These are phyloP conservation scores for Coemansia nantahalensis DNA, from an alignment of 192 early-diverging fungal genomes.

Conservation along the genomic window DNA sequence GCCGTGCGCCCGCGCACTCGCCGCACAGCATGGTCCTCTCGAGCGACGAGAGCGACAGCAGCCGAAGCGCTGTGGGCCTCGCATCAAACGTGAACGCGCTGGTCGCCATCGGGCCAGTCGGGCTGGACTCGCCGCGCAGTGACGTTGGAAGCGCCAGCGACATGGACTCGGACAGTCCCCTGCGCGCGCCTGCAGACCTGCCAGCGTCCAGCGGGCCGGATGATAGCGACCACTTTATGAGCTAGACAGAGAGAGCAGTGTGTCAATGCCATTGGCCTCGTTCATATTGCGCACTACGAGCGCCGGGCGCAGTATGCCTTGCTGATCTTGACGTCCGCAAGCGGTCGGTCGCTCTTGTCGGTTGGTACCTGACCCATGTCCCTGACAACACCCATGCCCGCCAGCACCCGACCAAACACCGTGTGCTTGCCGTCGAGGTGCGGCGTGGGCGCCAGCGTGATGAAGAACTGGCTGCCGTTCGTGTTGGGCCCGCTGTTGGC, in stretches of 20 bases:
- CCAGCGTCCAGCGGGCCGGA: background rate
- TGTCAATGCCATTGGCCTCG: no score
- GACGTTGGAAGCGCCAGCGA: constrained; percentile 24
- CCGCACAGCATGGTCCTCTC: no score
- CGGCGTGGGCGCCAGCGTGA: constrained; percentile 67
- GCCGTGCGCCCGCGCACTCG: no score
- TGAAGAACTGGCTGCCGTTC: constrained; percentile 79
- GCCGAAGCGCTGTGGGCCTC: constrained; percentile 1
- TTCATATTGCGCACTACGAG: no score
- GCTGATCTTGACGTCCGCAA: constrained; percentile 19
- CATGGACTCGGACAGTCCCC: constrained; percentile 10
- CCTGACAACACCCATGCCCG: constrained; percentile 76
- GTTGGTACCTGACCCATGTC: constrained; percentile 71
- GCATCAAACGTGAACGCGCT: constrained; percentile 2
- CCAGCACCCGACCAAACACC: constrained; percentile 85
- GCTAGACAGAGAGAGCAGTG: no score
- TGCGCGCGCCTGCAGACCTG: background rate
- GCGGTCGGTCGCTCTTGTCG: constrained; percentile 61
- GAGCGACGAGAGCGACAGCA: constrained; percentile 1
- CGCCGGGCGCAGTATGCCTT: background rate
- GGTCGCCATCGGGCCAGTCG: constrained; percentile 5
- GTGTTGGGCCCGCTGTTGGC: constrained; percentile 93
- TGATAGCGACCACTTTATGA: no score
- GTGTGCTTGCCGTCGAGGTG: constrained; percentile 87
- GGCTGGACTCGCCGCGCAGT: constrained; percentile 12